Base-by-base conservation (phyloP, 202 grass and related monocot species). In the Dendrocalamus latiflorus region DNA sequence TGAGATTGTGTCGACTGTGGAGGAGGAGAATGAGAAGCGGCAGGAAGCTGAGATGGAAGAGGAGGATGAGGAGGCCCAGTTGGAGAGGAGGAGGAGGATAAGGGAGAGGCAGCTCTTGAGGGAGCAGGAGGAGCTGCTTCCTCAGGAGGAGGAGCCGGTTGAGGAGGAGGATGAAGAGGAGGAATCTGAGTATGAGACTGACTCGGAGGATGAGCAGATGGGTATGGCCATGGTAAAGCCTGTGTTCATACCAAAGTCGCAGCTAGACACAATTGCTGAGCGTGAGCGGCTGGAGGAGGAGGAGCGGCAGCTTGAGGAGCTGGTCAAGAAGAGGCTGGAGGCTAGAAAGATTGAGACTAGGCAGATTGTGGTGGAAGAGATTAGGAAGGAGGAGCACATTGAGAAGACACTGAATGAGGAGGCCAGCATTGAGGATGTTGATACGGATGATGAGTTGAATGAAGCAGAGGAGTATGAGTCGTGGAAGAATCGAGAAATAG, bases 401-500 rank as follows among this genome's bases (percentile, higher is more conserved):
- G 83, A 91, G 59, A 97, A 97, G 84, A 85, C 91, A 55, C 64
- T 91, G 17, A 93, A 94, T 56, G 84, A 88, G 61, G 94, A 97
- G 49, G 90, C 92, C 22, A 62, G 80, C 34, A 80, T 84, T 28
- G 84, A 90, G 62, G 95, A 97, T 77, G 80, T 94, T 11, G 95
- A 97, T 51, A 97, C 92, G 3, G 95, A 94, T 79, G 95, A 97
- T 62, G 91, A 97, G 75, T 56, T 88, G 81, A 97, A 97, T 74
- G 95, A 94, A 89, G 95, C 95, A 25, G 92, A 97, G 78, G 94
- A 98, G 82, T 98, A 98, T 13, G 95, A 94, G 68, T 84, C 90
- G 21, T 98, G 95, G 95, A 98, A 98, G 68, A 79, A 44, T 34
- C 82, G 95, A 78, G 95, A 98, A 78, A 98, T 94, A 24, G 86